phyloP scores from a whole-genome alignment of 1,139 yeast genomes.

The Saccharomyces pastorianus region DNA sequence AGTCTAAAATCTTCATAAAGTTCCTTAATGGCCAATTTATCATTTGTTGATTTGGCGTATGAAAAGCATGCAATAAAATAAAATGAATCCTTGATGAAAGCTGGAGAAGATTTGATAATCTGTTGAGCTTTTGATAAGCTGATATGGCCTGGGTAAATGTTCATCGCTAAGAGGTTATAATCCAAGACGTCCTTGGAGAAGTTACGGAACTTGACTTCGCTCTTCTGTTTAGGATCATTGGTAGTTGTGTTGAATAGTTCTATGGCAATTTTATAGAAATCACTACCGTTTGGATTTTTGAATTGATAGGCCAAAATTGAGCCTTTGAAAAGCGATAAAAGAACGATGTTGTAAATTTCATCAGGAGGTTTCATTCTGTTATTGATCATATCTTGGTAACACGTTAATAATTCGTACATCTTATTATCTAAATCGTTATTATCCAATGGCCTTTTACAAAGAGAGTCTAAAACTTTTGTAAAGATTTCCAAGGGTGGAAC shows the following conservation, averaged over 20 bases:
- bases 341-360: conserved; percentile 46
- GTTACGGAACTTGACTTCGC: conserved; percentile 28
- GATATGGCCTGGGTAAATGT: conserved; percentile 32
- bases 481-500: conserved; percentile 32
- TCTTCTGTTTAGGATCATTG: neutral
- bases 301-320: conserved; percentile 37
- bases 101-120: conserved; percentile 18
- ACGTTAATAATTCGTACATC: conserved; percentile 51
- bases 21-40: conserved; percentile 26
- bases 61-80: conserved; percentile 31
- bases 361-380: conserved; percentile 46
- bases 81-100: conserved; percentile 26
- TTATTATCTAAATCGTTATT: no score
- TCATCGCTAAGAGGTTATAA: conserved; percentile 32
- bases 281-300: conserved; percentile 38
- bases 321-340: conserved; percentile 45
- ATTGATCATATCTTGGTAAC: conserved; percentile 56
- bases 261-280: conserved; percentile 55
- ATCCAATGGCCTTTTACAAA: no score
- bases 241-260: conserved; percentile 46
- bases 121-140: conserved; percentile 20
- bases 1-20: conserved; percentile 32
- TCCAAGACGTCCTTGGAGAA: conserved; percentile 29
- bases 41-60: conserved; percentile 32
- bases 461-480: conserved; percentile 24